Conservation (phyloP, 1,284 basidiomycete species). For the Irpex sp. region DNA sequence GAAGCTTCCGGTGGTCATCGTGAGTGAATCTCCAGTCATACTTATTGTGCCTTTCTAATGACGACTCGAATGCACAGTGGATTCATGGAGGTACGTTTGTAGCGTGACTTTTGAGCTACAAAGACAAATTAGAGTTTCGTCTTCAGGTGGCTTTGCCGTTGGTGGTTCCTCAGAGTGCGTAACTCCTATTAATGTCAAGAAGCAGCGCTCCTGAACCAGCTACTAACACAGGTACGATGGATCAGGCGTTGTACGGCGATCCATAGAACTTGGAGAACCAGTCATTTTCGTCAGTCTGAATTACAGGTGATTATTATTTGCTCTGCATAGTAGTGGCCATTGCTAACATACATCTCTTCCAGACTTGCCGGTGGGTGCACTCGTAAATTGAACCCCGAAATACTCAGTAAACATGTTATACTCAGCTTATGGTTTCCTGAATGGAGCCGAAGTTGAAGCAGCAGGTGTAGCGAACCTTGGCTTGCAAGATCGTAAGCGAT, state of each 20-base stretch:
- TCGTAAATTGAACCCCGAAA: neutral
- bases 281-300: conserved; percentile 31
- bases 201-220: neutral
- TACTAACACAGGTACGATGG: conserved; percentile 21
- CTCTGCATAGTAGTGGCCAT: neutral
- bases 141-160: conserved; percentile 28
- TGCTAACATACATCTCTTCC: neutral
- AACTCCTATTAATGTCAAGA: neutral
- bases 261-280: conserved; percentile 33
- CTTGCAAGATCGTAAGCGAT: conserved; percentile 44
- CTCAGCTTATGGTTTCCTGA: conserved; percentile 41
- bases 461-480: conserved; percentile 54
- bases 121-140: neutral
- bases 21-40: neutral
- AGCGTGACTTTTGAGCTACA: conserved; percentile 1
- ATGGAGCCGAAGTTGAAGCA: conserved; percentile 44
- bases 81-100: conserved; percentile 45
- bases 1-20: neutral
- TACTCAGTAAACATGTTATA: neutral
- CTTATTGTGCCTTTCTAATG: neutral
- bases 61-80: conserved; percentile 33
- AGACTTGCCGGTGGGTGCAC: neutral
- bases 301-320: conserved; percentile 20
- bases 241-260: conserved; percentile 26
- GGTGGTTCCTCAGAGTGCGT: conserved; percentile 9